Base-by-base conservation (phyloP, 441 rosid genomes). In the Aquilaria agallochum region DNA sequence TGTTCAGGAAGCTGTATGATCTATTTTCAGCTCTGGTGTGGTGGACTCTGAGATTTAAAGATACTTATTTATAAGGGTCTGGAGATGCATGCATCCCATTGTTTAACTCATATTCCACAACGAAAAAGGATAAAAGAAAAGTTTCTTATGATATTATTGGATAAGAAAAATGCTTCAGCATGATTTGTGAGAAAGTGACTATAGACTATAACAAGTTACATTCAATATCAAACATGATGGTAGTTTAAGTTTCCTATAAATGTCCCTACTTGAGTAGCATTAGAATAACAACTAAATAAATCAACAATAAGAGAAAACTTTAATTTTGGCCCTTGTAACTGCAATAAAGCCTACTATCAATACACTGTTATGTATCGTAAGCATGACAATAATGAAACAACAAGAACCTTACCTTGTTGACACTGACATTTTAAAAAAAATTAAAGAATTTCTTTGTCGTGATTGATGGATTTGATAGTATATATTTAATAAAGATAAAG, bases 11-110 rank as follows among this genome's bases (percentile, higher is more conserved):
- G 67, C 33, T 63, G 58, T 13, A 31, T 36, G 44, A 1, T 40
- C 9, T 5, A 1, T 40, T 40, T 42, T 27, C 44, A 51, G 53
- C 42, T 63, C 55, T 30, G 83, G 62, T 75, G 57, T 75, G 83
- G 56, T 74, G 78, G 60, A 76, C 69, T 66, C 59, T 60, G 78
- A 68, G 83, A 72, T 75, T 72, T 67, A 77, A 60, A 63, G 72
- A 46, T 58, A 73, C 67, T 74, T 87, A 90, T 87, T 85, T 90
- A 90, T 90, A 90, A 78, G 75, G 76, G 74, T 56, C 20, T 7
- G 32, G 44, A 70, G 77, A 20, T 36, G 62, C 63, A 74, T 66
- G 70, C 61, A 64, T 70, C 69, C 59, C 66, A 63, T 72, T 68
- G 70, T 68, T 68, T 66, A 63, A 83, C 69, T 53, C 46, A 63